Conservation (phyloP, 2,329 filamentous ascomycete genomes). For the Scedosporium minutisporum region DNA sequence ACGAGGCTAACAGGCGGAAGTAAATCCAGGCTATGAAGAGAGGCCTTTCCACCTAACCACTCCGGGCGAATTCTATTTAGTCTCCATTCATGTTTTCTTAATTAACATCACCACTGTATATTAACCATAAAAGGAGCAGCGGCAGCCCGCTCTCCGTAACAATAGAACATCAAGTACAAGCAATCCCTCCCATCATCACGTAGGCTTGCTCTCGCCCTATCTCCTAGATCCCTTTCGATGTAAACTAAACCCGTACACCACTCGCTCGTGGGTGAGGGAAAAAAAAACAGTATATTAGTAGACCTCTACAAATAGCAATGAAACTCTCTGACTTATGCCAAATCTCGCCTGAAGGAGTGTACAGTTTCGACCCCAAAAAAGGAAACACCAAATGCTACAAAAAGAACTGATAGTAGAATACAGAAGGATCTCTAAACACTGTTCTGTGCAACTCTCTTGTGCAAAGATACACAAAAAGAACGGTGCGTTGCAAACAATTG, state of each 20-base stretch:
- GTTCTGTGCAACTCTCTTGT: no score
- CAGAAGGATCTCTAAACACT: not conserved
- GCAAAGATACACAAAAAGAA: no score
- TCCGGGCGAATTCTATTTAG: not conserved
- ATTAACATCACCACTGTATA: not conserved
- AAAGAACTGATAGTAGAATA: not conserved
- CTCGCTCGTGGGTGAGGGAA: no score
- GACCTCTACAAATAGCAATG: no score
- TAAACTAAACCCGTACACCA: no score
- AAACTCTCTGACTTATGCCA: no score
- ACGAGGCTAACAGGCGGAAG: conserved; percentile 1
- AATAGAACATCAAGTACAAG: not conserved
- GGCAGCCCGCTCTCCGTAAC: not conserved
- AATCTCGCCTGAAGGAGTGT: not conserved
- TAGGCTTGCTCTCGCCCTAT: not conserved
- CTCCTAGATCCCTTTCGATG: no score
- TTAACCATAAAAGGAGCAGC: not conserved
- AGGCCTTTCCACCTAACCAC: no score
- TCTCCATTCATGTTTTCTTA: not conserved
- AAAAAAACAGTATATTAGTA: no score
- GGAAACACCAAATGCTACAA: not conserved
- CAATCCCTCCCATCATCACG: not conserved
- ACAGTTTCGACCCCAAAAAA: not conserved
- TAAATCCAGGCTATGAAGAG: not conserved
- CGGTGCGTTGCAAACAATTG: no score